Evolutionary conservation across 768 basidiomycete species (phyloP), one percentile per base, ranked within the genome.

Genomic region (Amyloporia xantha): DNA sequence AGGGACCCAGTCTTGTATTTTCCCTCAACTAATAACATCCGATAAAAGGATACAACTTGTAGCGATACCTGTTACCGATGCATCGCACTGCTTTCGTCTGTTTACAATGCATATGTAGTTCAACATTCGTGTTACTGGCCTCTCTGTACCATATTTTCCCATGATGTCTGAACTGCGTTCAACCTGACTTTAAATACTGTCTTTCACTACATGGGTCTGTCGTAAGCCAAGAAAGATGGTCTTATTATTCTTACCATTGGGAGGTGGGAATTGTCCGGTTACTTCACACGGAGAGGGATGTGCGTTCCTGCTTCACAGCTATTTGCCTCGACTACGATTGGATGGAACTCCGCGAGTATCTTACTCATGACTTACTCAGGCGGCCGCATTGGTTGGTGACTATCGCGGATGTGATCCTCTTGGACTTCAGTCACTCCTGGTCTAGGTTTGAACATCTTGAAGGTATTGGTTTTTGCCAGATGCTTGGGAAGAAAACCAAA

Each of bases 1-100:
- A 25, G 53, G 7, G 51, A 54, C 43, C 51, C 57, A 11, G 41
- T 53, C 15, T n/a, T 57, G 1, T 53, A 57, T 37, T 57, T 57
- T 30, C 56, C 56, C 3, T 54, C 49, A 11, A 39, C 42, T 27
- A 51, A 36, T 47, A 20, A 28, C 36, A 40, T 42, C 33, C 41
- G 19, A 17, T 45, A 19, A 45, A 19, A 33, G 15, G 30, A 33
- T 15, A 15, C 30, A 15, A n/a, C n/a, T n/a, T n/a, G 30, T 33
- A 15, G 30, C 15, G 30, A 7, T 33, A n/a, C n/a, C n/a, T n/a
- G n/a, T n/a, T n/a, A n/a, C n/a, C n/a, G n/a, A n/a, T n/a, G n/a
- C 15, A 33, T 33, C 30, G 9, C 15, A 33, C 15, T 33, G 30
- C 30, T 33, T 15, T 33, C 30, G 30, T 15, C 30, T 15, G 30